Evolutionary conservation across 1,284 basidiomycete genomes (phyloP), one percentile per base, ranked within the genome.

Genomic region (Grifola frondosa): DNA sequence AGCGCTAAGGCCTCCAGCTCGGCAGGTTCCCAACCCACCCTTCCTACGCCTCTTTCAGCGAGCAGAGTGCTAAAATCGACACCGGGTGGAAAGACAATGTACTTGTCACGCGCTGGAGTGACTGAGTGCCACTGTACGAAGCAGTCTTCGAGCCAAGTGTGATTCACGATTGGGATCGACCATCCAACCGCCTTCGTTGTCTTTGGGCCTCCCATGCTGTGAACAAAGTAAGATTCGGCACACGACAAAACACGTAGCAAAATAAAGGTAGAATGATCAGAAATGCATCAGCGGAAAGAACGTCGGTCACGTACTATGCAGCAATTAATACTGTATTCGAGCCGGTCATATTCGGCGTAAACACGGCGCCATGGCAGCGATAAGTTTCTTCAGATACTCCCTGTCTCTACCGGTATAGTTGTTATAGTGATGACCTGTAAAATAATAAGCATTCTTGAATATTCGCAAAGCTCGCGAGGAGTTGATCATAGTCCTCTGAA

Each of bases 81-180:
- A 3, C 81, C 81, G 0, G 73, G 70, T 0, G 86, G 79, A 50
- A 85, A 90, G 23, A 69, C 55, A 40, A 83, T 77, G 62, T 88
- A 91, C 45, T 80, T 81, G 36, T 80, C 78, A 13, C 72, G 63
- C 0, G 73, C 77, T 7, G 77, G 71, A 0, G 80, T 80, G 32
- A 86, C 68, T 17, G 74, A 70, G n/a, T 74, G 71, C 91, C 91
- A 94, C 37, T 81, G 74, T 15, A 80, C 64, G 56, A 92, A 89
- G 61, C 88, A 94, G 50, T 91, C 88, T 60, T 95, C 92, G 6
- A 96, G 73, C 88, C 91, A 96, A 0, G 78, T 73, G 56, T 96
- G 93, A 53, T 93, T 94, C 11, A 95, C 86, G 44, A 94, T 71
- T 0, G 90, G 86, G 46, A 95, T 88, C 1, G 77, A 78, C 92